These are phyloP conservation scores for Solanum sparsipilum DNA, from an alignment of 257 asterid genomes.

Conservation along the genomic window DNA sequence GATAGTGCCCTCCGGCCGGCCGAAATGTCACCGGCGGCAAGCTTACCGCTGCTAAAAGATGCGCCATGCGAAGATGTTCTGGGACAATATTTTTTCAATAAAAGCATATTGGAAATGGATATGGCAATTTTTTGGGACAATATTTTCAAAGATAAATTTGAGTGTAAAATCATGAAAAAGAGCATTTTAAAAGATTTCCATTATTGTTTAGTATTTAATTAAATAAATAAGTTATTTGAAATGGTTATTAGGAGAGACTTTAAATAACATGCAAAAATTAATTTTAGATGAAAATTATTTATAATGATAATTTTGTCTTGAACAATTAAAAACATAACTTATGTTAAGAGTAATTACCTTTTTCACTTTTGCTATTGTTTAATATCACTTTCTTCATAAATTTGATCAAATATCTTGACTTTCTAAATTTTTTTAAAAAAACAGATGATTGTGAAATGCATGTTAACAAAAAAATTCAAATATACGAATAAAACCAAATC, in stretches of 20 bases:
- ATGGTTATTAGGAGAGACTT: not conserved
- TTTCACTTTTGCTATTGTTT: not conserved
- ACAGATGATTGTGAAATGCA: not conserved
- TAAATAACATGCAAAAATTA: not conserved
- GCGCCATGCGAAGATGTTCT: not conserved
- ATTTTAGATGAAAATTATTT: not conserved
- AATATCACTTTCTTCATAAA: not conserved
- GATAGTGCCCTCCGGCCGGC: not conserved
- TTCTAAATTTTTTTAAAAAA: not conserved
- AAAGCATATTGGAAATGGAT: not conserved
- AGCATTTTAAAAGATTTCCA: not conserved
- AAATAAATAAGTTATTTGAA: not conserved
- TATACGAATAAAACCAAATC: not conserved
- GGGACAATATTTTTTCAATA: not conserved
- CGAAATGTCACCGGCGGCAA: not conserved
- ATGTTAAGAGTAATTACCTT: not conserved
- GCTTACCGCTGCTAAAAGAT: not conserved
- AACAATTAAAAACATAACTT: not conserved
- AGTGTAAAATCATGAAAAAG: not conserved
- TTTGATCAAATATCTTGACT: not conserved
- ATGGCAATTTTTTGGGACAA: not conserved
- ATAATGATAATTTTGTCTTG: not conserved
- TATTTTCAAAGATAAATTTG: not conserved
- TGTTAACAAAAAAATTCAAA: not conserved
- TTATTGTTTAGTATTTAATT: not conserved